These are phyloP conservation scores for Brassica balearica DNA, from an alignment of 441 rosid species.

Conservation along the genomic window DNA sequence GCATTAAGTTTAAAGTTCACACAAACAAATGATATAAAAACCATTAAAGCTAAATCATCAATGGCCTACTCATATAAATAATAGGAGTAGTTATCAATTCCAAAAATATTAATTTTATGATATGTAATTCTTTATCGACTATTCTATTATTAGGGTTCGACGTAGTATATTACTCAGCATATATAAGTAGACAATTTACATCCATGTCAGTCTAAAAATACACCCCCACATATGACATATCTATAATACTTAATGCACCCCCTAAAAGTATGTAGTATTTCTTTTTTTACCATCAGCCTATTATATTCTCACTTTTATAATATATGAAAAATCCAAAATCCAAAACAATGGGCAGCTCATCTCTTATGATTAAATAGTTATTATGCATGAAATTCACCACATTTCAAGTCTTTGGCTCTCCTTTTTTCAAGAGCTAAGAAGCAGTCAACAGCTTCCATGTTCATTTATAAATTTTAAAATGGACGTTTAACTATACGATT, in stretches of 20 bases:
- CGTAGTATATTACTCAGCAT: not conserved
- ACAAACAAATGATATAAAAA: slow-evolving; percentile 28
- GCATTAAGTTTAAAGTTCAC: slow-evolving; percentile 61
- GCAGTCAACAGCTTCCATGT: slow-evolving; percentile 37
- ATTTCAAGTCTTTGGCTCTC: slow-evolving; percentile 24
- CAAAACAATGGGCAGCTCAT: slow-evolving; percentile 12
- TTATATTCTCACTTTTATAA: too few relatives aligned
- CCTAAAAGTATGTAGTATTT: slow-evolving; percentile 1
- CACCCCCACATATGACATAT: not conserved
- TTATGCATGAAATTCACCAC: slow-evolving; percentile 39
- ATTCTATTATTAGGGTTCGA: not conserved
- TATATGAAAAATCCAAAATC: slow-evolving; percentile 1
- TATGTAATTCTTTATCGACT: not conserved
- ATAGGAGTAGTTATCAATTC: not conserved
- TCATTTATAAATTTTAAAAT: not conserved
- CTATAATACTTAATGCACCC: slow-evolving; percentile 24
- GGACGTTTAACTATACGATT: slow-evolving; percentile 1
- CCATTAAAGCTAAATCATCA: slow-evolving; percentile 55
- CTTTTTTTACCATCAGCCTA: too few relatives aligned
- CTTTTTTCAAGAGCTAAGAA: slow-evolving; percentile 10
- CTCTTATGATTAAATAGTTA: slow-evolving; percentile 2
- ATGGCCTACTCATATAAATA: slow-evolving; percentile 37
- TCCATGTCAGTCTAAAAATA: not conserved
- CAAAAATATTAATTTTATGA: not conserved
- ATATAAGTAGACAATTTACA: not conserved